These are phyloP conservation scores for Coemansia sp. DNA, from an alignment of 192 early-diverging fungal genomes.

Conservation along the genomic window DNA sequence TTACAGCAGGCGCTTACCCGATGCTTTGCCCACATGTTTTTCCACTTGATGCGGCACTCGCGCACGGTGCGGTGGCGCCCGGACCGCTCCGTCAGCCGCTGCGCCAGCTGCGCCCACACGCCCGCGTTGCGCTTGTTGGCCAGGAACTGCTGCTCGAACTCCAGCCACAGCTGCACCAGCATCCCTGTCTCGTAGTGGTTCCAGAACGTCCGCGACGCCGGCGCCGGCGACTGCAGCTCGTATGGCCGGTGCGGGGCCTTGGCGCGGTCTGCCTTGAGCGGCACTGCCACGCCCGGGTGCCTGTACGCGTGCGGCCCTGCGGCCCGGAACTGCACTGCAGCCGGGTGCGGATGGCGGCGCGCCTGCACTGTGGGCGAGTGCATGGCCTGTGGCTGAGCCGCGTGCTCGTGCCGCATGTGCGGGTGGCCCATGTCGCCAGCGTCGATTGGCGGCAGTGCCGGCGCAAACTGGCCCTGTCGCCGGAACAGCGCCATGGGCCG, in stretches of 20 bases:
- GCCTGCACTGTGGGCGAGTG: constrained; percentile 11
- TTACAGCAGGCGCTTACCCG: constrained; percentile 28
- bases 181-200: constrained; percentile 51
- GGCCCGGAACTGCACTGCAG: constrained; percentile 4
- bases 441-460: constrained; percentile 7
- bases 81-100: constrained; percentile 44
- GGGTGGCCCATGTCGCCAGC: constrained; percentile 1
- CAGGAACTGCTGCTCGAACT: constrained; percentile 49
- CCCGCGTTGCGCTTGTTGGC: constrained; percentile 55
- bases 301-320: constrained; percentile 4
- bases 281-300: constrained; percentile 5
- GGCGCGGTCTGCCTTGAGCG: constrained; percentile 5
- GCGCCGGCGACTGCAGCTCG: constrained; percentile 44
- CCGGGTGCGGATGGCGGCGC: constrained; percentile 10
- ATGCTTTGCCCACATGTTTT: constrained; percentile 57
- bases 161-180: constrained; percentile 52
- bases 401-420: constrained; percentile 1
- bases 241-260: constrained; percentile 32
- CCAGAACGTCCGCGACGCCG: constrained; percentile 52
- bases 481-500: background rate
- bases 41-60: constrained; percentile 56
- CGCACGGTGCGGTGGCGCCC: constrained; percentile 48
- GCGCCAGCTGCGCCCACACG: constrained; percentile 52
- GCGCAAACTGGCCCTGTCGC: constrained; percentile 1
- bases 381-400: constrained; percentile 22